Percentiles rank a stretch among this genome's conserved stretches.
These are phyloP conservation scores for Trichosporon coremiiforme DNA, from an alignment of 1,284 basidiomycete species.

Conservation along the genomic window DNA sequence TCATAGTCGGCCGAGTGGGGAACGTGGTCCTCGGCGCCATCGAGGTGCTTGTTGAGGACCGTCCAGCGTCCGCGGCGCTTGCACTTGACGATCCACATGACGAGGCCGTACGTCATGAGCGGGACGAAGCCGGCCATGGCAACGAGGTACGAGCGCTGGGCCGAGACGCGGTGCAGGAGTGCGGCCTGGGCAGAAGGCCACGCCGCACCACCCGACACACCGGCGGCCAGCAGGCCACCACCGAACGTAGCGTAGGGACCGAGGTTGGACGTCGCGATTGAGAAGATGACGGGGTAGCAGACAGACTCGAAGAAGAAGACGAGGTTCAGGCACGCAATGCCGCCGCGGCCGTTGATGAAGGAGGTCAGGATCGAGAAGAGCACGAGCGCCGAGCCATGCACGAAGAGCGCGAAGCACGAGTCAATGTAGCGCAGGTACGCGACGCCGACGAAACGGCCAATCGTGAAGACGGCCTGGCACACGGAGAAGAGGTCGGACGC, in stretches of 20 bases:
- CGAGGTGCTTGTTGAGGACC: conserved; percentile 29
- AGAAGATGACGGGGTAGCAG: conserved; percentile 48
- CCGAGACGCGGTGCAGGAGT: conserved; percentile 31
- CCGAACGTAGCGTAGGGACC: conserved; percentile 43
- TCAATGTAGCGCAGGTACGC: conserved; percentile 42
- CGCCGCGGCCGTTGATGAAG: conserved; percentile 36
- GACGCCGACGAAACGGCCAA: conserved; percentile 46
- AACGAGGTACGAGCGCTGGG: conserved; percentile 38
- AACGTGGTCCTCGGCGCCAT: conserved; percentile 23
- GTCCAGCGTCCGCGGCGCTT: conserved; percentile 23
- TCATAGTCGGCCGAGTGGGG: background rate
- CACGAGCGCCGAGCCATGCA: conserved; percentile 37
- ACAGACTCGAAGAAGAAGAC: conserved; percentile 44
- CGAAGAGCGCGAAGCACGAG: conserved; percentile 41
- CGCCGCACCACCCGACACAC: conserved; percentile 41
- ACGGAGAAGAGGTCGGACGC: conserved; percentile 45
- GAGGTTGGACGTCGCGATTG: conserved; percentile 41
- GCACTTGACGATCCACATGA: conserved; percentile 36
- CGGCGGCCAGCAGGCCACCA: conserved; percentile 38
- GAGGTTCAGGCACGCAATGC: conserved; percentile 44
- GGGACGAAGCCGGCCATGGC: conserved; percentile 37
- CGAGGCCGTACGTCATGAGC: conserved; percentile 34
- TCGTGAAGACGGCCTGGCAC: conserved; percentile 46
- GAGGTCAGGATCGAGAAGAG: conserved; percentile 43
- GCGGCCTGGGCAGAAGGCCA: conserved; percentile 39